Evolutionary conservation across 108 stramenopile genomes (phyloP), one percentile per base, ranked within the genome.

Genomic region (Seminavis robusta): DNA sequence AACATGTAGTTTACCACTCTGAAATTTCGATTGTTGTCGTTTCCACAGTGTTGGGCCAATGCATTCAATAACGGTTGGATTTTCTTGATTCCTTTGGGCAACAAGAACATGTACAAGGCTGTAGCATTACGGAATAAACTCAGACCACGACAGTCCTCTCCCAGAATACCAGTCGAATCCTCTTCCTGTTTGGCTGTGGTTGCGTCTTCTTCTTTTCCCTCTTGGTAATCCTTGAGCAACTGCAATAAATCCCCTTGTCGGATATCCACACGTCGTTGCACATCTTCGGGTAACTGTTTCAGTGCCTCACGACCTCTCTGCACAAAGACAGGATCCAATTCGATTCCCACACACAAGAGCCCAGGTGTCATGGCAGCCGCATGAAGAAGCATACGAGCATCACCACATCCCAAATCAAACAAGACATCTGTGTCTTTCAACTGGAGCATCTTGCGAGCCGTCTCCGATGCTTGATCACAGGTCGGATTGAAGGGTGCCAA

Each of bases 331-430:
- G 67, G 72, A 47, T 88, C 71, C 24, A 80, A 61, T 52, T 94
- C 92, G 17, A 94, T 76, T 15, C 92, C 92, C 13, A 94, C 79
- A 36, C 85, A 86, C 49, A 61, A 43, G 31, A 86, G 52, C 7
- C 61, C 68, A 9, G 58, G 41, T 19, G 34, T 27, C 7, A 59
- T 38, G 45, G 68, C 37, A 13, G 79, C 71, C 1, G 88, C 88
- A n/a, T 36, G 33, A 10, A 86, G 24, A 33, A 95, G 41, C 31
- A 95, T 53, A 1, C 90, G 60, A 2, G 82, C 90, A 67, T 95
- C 94, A 17, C 94, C 90, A 52, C 90, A 90, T 15, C 94, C 94
- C 49, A 95, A 38, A 59, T 95, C 94, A 51, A 88, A 90, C 23
- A 95, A 65, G 2, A 90, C 70, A 51, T 92, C 90, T 31, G 57